Evolutionary conservation across 441 rosid genomes (phyloP).

Genomic region (Eruca vesicaria): DNA sequence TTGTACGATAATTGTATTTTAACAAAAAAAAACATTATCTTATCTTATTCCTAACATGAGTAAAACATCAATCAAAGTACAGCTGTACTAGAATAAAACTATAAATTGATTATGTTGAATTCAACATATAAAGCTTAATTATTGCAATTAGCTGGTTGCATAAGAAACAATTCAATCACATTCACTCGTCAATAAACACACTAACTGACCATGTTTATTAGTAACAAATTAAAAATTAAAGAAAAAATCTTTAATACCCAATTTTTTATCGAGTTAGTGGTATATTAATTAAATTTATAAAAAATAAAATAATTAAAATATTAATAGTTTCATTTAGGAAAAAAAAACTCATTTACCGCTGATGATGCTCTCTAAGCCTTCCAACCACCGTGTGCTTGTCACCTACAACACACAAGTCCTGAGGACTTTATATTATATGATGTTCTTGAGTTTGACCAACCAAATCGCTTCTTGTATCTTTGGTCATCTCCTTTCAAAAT

Average conservation of each 20-base stretch:
- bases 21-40: not conserved
- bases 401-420: not conserved
- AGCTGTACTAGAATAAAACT: not conserved
- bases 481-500: not conserved
- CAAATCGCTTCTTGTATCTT: not conserved
- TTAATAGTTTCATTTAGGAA: too few species aligned
- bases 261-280: too few species aligned
- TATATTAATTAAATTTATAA: too few species aligned
- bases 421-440: not conserved
- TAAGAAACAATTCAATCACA: not conserved
- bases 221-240: too few species aligned
- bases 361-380: too few species aligned
- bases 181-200: not conserved
- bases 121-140: not conserved
- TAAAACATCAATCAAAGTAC: not conserved
- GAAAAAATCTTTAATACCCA: too few species aligned
- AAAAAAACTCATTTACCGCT: too few species aligned
- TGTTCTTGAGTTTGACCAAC: not conserved
- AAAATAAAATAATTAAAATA: too few species aligned
- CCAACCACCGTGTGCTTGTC: not conserved
- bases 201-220: too few species aligned
- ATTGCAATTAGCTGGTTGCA: not conserved
- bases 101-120: not conserved
- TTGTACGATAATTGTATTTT: not conserved
- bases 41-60: not conserved